phyloP scores from a whole-genome alignment of 805 yeast species.

The Nakazawaea wickerhamii region DNA sequence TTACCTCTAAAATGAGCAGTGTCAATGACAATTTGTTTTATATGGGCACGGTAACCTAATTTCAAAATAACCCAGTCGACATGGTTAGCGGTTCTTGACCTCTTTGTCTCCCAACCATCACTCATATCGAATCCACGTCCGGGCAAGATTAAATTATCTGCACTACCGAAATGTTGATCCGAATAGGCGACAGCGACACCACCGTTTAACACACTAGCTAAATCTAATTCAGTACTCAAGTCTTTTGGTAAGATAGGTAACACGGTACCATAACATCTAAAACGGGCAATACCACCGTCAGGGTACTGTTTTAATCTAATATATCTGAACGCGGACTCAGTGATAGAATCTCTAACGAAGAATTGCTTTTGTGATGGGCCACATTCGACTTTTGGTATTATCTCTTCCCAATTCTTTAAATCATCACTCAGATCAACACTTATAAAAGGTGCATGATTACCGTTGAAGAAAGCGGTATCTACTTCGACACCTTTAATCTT shows the following conservation, averaged over 20 bases:
- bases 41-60: constrained; percentile 59
- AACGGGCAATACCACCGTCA: constrained; percentile 96
- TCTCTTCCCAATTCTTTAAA: constrained; percentile 53
- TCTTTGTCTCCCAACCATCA: constrained; percentile 96
- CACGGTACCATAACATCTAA: constrained; percentile 82
- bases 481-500: constrained; percentile 76
- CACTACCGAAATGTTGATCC: constrained; percentile 93
- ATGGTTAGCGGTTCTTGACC: constrained; percentile 81
- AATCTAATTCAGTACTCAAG: constrained; percentile 46
- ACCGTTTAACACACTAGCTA: constrained; percentile 80
- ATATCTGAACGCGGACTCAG: constrained; percentile 67
- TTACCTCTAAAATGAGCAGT: constrained; percentile 95
- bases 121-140: constrained; percentile 96
- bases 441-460: constrained; percentile 90
- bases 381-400: constrained; percentile 71
- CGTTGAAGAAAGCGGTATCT: constrained; percentile 91
- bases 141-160: constrained; percentile 82
- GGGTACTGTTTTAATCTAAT: constrained; percentile 90
- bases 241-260: constrained; percentile 60
- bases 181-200: constrained; percentile 81
- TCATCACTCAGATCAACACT: constrained; percentile 71
- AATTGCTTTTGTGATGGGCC: constrained; percentile 88
- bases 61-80: constrained; percentile 87
- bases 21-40: constrained; percentile 65
- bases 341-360: constrained; percentile 55